phyloP scores from a whole-genome alignment of 768 basidiomycete species.

The Tulasnella sp. region DNA sequence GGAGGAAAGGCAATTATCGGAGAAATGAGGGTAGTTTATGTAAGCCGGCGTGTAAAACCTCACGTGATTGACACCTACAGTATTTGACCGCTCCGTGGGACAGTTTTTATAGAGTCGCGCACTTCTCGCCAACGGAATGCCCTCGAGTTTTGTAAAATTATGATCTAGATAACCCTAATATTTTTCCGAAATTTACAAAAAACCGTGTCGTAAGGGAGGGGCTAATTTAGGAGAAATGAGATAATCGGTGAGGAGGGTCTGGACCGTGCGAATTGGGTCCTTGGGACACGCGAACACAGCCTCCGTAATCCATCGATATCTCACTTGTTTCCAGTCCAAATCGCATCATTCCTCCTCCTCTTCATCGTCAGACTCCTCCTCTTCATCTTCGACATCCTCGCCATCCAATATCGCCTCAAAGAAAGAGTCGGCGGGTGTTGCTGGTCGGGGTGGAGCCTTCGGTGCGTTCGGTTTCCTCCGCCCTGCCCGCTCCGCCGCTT shows the following conservation, averaged over 20 bases:
- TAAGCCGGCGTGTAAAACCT: too few species aligned
- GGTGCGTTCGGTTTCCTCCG: background rate
- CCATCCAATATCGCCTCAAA: background rate
- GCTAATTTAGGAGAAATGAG: background rate
- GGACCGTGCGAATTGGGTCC: background rate
- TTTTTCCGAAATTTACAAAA: background rate
- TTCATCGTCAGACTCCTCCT: background rate
- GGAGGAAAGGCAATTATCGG: background rate
- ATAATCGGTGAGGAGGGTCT: background rate
- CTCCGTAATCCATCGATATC: background rate
- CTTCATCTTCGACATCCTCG: background rate
- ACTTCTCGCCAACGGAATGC: background rate
- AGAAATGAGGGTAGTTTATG: background rate
- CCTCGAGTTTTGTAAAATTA: background rate
- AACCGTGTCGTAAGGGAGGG: background rate
- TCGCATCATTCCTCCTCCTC: background rate
- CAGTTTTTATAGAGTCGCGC: background rate
- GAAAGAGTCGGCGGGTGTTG: background rate
- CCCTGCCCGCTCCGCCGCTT: background rate
- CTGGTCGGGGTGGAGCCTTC: background rate
- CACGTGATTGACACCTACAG: too few species aligned
- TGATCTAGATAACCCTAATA: background rate
- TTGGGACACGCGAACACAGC: background rate
- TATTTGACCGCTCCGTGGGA: background rate
- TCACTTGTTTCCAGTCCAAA: background rate